Base-by-base conservation (phyloP, 306 rosid genomes). In the Cucurbita argyrosperma region DNA sequence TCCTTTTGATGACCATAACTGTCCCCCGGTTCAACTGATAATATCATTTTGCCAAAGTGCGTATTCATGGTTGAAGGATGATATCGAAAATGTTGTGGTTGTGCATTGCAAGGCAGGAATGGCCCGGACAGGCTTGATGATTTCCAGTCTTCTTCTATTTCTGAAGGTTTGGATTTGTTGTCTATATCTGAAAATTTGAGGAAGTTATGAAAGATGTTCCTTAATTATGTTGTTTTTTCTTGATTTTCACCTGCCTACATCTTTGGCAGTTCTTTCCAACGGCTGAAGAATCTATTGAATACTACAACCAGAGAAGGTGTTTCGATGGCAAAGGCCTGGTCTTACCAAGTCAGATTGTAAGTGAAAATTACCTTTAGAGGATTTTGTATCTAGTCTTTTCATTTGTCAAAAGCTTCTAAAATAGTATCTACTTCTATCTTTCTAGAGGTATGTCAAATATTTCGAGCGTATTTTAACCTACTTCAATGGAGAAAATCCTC, bases 41-140 rank as follows among this genome's bases (percentile, higher is more conserved):
- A 81, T 88, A 74, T 87, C 93, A 73, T 95, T 95, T 80, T 95
- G 99, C 83, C 96, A 81, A 80, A 95, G 99, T 82, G 96, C 99
- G 40, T 95, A 91, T 86, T 81, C 97, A 30, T 95, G 99, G 99
- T 84, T 95, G 90, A 95, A 91, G 83, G 82, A 91, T 81, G 99
- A 91, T 80, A 88, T 95, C 61, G 97, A 95, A 85, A 95, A 95
- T 82, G 96, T 95, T 43, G 97, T 95, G 81, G 99, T 89, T 73
- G 99, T 95, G 86, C 97, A 95, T 81, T 95, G 99, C 80, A 95
- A 95, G 85, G 96, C 97, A 40, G 99, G 99, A 80, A 95, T 91
- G 97, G 97, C 97, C 1, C 82, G 99, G 84, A 95, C 99, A 23
- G 99, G 99, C 59, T 82, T 95, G 90, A 95, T 91, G 97, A 95